Percentiles rank a stretch among this genome's conserved stretches.
Evolutionary conservation across 2,329 filamentous ascomycete genomes (phyloP).

Genomic region (Moelleriella libera): DNA sequence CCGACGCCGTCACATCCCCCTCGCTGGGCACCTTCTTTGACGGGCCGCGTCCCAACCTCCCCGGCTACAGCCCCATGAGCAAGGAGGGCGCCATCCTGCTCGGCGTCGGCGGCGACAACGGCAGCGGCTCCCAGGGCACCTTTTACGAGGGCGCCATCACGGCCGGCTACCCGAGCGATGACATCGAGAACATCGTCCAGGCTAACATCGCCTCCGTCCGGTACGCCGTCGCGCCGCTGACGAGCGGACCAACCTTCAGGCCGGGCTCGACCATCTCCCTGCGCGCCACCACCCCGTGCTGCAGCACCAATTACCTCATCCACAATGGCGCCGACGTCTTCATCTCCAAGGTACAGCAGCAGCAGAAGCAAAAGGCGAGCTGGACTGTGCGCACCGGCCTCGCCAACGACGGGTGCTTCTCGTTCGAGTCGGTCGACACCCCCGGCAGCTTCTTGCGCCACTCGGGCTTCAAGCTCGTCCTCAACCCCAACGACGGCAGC

Average conservation of each 20-base stretch:
- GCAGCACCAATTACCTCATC: constrained; percentile 37
- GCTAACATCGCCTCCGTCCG: constrained; percentile 32
- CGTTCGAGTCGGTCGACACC: constrained; percentile 45
- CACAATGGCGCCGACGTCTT: constrained; percentile 36
- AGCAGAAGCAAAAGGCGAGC: constrained; percentile 36
- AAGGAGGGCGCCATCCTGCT: constrained; percentile 54
- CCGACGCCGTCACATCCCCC: constrained; percentile 27
- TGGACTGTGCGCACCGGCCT: constrained; percentile 41
- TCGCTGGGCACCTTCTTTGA: constrained; percentile 43
- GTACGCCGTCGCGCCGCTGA: constrained; percentile 20
- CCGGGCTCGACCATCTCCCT: constrained; percentile 37
- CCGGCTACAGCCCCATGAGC: constrained; percentile 41
- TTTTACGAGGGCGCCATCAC: constrained; percentile 56
- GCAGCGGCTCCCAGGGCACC: constrained; percentile 42
- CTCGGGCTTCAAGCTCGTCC: constrained; percentile 32
- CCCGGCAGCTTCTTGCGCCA: constrained; percentile 46
- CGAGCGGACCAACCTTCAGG: constrained; percentile 29
- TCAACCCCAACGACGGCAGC: constrained; percentile 36
- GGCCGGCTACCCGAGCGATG: constrained; percentile 43
- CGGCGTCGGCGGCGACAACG: constrained; percentile 59
- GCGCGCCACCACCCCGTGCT: constrained; percentile 39
- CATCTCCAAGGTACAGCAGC: constrained; percentile 27
- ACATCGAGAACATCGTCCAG: constrained; percentile 42
- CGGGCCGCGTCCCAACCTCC: constrained; percentile 33
- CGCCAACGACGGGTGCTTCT: constrained; percentile 40